A percentile compares a stretch with the other conserved stretches of the same genome.
These are phyloP conservation scores for Wallemia ichthyophaga DNA, from an alignment of 1,284 basidiomycete species.

Conservation along the genomic window DNA sequence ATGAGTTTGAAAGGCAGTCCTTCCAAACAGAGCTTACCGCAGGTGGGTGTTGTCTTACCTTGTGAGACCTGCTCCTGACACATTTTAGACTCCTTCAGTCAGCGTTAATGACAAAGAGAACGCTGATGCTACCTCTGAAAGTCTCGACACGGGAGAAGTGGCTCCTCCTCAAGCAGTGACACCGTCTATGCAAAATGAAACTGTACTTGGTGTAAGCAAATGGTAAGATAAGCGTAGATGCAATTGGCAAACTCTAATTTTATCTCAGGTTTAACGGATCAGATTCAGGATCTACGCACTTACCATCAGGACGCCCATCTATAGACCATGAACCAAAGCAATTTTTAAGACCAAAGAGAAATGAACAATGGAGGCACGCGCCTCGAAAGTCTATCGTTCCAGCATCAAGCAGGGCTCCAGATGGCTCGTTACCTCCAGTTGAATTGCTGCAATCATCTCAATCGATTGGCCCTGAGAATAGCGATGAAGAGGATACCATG, in stretches of 20 bases:
- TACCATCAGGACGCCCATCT: background rate
- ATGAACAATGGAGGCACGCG: background rate
- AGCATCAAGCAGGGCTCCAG: background rate
- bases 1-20: background rate
- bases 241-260: background rate
- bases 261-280: background rate
- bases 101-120: background rate
- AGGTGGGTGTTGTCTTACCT: background rate
- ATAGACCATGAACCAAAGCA: background rate
- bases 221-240: background rate
- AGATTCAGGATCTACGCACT: background rate
- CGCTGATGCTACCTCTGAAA: background rate
- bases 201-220: background rate
- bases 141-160: too few relatives aligned
- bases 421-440: background rate
- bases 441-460: background rate
- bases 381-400: background rate
- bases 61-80: background rate
- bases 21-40: background rate
- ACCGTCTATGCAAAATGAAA: background rate
- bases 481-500: background rate
- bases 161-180: background rate
- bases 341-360: background rate
- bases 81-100: background rate
- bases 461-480: background rate